These are phyloP conservation scores for Solanum bukasovii DNA, from an alignment of 257 asterid species.

Conservation along the genomic window DNA sequence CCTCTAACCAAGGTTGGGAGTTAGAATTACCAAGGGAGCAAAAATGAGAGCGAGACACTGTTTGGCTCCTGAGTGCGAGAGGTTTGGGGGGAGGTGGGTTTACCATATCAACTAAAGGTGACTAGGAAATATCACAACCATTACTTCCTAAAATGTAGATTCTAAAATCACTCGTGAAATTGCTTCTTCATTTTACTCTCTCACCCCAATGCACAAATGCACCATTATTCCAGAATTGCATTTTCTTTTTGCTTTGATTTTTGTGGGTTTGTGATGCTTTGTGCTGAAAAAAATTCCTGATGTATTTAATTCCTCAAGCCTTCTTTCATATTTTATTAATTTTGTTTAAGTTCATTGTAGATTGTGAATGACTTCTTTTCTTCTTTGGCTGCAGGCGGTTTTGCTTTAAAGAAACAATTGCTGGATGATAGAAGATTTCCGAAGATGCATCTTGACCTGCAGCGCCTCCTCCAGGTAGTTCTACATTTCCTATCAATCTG, in stretches of 20 bases:
- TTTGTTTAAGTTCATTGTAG: neutral
- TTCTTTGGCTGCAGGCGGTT: slow-evolving; percentile 51
- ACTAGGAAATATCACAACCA: neutral
- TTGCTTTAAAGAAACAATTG: slow-evolving; percentile 79
- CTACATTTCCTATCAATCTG: neutral
- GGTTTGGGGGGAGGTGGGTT: neutral
- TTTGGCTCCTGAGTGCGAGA: neutral
- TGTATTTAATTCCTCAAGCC: neutral
- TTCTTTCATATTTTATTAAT: neutral
- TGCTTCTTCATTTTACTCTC: neutral
- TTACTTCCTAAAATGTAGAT: neutral
- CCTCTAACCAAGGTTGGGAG: neutral
- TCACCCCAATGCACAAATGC: neutral
- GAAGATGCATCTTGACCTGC: slow-evolving; percentile 88
- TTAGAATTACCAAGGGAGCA: neutral
- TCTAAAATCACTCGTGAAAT: neutral
- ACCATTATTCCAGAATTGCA: neutral
- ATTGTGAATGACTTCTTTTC: neutral
- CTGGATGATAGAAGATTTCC: slow-evolving; percentile 84
- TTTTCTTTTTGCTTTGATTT: neutral
- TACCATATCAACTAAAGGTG: neutral
- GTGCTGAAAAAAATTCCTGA: neutral
- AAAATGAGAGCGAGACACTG: neutral
- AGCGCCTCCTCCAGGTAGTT: slow-evolving; percentile 86
- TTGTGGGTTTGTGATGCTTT: neutral